Conservation (phyloP, 495 filamentous ascomycete genomes). For the Trichoderma gamsii region DNA sequence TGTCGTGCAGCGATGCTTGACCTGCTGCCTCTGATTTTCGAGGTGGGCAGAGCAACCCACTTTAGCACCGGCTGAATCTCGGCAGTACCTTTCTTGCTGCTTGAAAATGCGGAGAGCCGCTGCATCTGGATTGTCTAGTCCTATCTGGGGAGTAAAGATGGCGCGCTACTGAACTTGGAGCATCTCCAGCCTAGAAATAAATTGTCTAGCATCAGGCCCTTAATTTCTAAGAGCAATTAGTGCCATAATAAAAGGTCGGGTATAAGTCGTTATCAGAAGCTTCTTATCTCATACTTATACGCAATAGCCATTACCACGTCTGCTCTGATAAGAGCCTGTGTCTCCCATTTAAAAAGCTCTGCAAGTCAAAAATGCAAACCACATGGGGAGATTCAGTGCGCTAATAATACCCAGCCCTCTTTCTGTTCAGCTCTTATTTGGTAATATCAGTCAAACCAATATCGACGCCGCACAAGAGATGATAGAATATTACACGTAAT, state of each 20-base stretch:
- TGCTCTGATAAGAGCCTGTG: not conserved
- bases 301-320: not conserved
- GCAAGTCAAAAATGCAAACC: no score
- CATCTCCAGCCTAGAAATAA: no score
- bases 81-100: not conserved
- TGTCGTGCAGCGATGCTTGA: conserved; percentile 5
- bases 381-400: no score
- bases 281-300: not conserved
- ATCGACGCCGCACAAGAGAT: no score
- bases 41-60: conserved; percentile 13
- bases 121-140: not conserved
- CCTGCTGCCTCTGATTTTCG: not conserved
- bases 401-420: no score
- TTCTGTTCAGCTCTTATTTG: no score
- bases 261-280: not conserved
- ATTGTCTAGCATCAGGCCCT: not conserved
- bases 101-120: not conserved
- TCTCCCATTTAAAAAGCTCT: not conserved
- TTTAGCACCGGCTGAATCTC: not conserved
- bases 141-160: not conserved
- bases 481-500: not conserved
- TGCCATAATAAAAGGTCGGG: not conserved
- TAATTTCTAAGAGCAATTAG: not conserved
- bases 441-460: no score
- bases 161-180: not conserved